Evolutionary conservation across 2,329 filamentous ascomycete genomes (phyloP).

Genomic region (Phaeosphaeriaceae sp.): DNA sequence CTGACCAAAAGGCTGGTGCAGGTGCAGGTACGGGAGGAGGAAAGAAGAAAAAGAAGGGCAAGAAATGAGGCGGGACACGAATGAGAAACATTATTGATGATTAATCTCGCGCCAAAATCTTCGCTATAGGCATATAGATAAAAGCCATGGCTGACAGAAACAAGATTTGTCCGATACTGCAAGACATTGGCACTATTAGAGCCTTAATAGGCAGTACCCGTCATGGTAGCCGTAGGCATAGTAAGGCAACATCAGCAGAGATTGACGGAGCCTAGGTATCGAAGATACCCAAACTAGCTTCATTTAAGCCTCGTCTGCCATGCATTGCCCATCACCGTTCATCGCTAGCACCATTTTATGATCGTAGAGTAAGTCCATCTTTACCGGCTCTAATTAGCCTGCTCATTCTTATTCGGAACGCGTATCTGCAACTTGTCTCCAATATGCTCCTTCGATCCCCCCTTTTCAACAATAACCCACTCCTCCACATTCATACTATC

Average conservation of each 20-base stretch:
- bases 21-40: slow-evolving; percentile 25
- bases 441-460: slow-evolving; percentile 1
- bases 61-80: slow-evolving; percentile 49
- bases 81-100: not conserved
- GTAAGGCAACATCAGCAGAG: not conserved
- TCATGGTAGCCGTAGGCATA: not conserved
- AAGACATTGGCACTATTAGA: too few relatives aligned
- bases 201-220: too few relatives aligned
- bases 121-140: too few relatives aligned
- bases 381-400: too few relatives aligned
- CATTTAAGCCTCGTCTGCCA: not conserved
- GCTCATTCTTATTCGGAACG: not conserved
- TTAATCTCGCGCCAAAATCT: too few relatives aligned
- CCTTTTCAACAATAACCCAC: slow-evolving; percentile 10
- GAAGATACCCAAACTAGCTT: slow-evolving; percentile 7
- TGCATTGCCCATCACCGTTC: not conserved
- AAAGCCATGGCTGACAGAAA: too few relatives aligned
- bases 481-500: slow-evolving; percentile 7
- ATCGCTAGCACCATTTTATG: too few relatives aligned
- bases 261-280: not conserved
- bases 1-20: slow-evolving; percentile 32
- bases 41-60: slow-evolving; percentile 60
- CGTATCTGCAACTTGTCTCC: not conserved
- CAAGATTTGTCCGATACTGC: too few relatives aligned
- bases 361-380: too few relatives aligned